Conservation (phyloP, 2,329 filamentous ascomycete genomes). For the Fusarium odoratissimum region DNA sequence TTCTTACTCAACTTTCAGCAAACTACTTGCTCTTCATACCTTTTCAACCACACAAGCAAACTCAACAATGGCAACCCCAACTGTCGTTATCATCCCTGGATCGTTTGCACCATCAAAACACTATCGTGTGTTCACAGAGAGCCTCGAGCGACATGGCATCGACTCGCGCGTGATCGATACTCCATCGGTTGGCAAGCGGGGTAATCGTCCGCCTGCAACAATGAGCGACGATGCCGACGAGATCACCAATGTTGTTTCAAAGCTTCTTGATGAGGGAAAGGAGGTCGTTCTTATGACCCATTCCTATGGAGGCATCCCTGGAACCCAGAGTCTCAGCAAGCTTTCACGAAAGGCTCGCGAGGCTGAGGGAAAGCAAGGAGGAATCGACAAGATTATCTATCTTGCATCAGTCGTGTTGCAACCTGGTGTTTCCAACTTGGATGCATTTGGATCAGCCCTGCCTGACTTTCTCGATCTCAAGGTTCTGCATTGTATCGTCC, state of each 20-base stretch:
- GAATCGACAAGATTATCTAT: slow-evolving; percentile 17
- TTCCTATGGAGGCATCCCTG: slow-evolving; percentile 29
- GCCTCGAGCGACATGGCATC: background rate
- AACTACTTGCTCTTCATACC: too few relatives aligned
- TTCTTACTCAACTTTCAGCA: rapidly evolving
- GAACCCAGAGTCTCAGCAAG: slow-evolving; percentile 6
- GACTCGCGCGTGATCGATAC: background rate
- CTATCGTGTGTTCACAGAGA: slow-evolving; percentile 16
- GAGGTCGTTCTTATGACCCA: slow-evolving; percentile 20
- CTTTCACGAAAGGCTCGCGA: slow-evolving; percentile 9
- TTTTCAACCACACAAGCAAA: rapidly evolving
- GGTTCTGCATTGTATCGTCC: too few relatives aligned
- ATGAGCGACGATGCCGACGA: slow-evolving; percentile 24
- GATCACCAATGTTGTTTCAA: slow-evolving; percentile 2
- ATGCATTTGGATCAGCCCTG: slow-evolving; percentile 4
- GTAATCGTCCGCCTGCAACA: background rate
- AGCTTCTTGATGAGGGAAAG: slow-evolving; percentile 1
- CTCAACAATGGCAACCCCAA: background rate
- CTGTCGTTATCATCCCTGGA: slow-evolving; percentile 13
- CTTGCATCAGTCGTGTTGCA: slow-evolving; percentile 17
- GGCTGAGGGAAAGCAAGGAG: slow-evolving; percentile 7
- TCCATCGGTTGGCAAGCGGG: slow-evolving; percentile 16
- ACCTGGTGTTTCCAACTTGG: background rate
- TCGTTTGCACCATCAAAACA: slow-evolving; percentile 13
- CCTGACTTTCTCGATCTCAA: slow-evolving; percentile 1